Percentiles rank a stretch among this genome's conserved stretches.
Conservation (phyloP, 1,139 yeast species). For the Nakaseomyces sp. region DNA sequence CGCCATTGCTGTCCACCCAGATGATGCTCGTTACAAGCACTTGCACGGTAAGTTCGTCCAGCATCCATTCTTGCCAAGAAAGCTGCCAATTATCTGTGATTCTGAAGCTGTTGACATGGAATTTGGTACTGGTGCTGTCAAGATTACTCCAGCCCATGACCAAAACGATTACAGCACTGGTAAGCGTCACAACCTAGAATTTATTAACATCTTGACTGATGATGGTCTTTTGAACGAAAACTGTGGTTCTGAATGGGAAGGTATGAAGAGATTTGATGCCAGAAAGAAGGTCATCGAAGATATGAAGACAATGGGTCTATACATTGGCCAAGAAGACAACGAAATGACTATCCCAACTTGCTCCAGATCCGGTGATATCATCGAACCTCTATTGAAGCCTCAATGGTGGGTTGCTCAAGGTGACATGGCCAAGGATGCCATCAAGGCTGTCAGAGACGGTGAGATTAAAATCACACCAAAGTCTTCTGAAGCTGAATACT, state of each 20-base stretch:
- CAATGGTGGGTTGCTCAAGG: conserved; percentile 98
- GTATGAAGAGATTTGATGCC: conserved; percentile 91
- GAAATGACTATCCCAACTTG: conserved; percentile 93
- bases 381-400: conserved; percentile 93
- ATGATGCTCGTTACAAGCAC: conserved; percentile 85
- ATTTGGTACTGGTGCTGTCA: conserved; percentile 99
- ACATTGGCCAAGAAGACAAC: conserved; percentile 78
- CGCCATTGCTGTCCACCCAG: conserved; percentile 94
- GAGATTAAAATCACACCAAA: conserved; percentile 76
- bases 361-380: conserved; percentile 92
- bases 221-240: conserved; percentile 83
- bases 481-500: conserved; percentile 84
- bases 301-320: conserved; percentile 66
- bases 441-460: conserved; percentile 77
- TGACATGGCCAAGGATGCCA: conserved; percentile 83
- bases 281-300: conserved; percentile 76
- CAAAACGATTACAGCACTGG: conserved; percentile 95
- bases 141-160: conserved; percentile 97
- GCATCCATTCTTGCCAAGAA: conserved; percentile 85
- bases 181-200: conserved; percentile 82
- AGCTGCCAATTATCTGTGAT: conserved; percentile 82
- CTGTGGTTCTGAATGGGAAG: conserved; percentile 82
- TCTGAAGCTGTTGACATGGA: conserved; percentile 96
- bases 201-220: conserved; percentile 84
- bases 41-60: conserved; percentile 85